Conservation (phyloP, 225 moss, liverwort and hornwort genomes). For the Bryum argenteum region DNA sequence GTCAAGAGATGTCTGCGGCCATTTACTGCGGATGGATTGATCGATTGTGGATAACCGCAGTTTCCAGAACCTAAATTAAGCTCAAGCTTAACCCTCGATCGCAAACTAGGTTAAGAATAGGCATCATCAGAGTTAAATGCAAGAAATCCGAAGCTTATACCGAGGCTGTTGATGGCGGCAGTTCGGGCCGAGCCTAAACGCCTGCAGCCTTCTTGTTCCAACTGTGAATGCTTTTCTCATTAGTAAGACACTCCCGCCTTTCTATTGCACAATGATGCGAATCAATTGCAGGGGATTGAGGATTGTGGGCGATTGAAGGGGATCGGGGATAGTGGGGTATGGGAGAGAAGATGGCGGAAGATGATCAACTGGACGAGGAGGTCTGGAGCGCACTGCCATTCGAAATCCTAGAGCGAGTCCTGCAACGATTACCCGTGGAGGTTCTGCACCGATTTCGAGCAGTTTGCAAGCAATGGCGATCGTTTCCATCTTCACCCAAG, state of each 20-base stretch:
- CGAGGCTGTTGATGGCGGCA: not conserved
- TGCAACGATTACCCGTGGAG: slow-evolving; percentile 29
- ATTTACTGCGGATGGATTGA: not conserved
- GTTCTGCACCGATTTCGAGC: slow-evolving; percentile 24
- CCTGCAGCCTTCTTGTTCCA: not conserved
- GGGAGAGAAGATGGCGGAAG: slow-evolving; percentile 29
- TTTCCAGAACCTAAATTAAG: not conserved
- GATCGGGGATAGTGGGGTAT: not conserved
- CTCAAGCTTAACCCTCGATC: not conserved
- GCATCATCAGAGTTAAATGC: not conserved
- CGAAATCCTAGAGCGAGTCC: slow-evolving; percentile 23
- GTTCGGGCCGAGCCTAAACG: slow-evolving; percentile 17
- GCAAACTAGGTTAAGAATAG: not conserved
- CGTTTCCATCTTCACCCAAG: slow-evolving; percentile 16
- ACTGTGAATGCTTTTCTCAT: not conserved
- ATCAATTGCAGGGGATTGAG: too few relatives aligned
- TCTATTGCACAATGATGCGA: not conserved
- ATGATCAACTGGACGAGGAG: slow-evolving; percentile 23
- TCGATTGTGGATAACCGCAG: not conserved
- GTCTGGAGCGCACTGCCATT: slow-evolving; percentile 31
- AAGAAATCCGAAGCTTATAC: slow-evolving; percentile 7
- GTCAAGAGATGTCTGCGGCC: not conserved
- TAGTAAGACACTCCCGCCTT: too few relatives aligned
- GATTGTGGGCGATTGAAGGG: not conserved
- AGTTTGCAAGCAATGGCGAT: slow-evolving; percentile 39